phyloP scores from a whole-genome alignment of 805 yeast species.

The Yarrowia deformans region DNA sequence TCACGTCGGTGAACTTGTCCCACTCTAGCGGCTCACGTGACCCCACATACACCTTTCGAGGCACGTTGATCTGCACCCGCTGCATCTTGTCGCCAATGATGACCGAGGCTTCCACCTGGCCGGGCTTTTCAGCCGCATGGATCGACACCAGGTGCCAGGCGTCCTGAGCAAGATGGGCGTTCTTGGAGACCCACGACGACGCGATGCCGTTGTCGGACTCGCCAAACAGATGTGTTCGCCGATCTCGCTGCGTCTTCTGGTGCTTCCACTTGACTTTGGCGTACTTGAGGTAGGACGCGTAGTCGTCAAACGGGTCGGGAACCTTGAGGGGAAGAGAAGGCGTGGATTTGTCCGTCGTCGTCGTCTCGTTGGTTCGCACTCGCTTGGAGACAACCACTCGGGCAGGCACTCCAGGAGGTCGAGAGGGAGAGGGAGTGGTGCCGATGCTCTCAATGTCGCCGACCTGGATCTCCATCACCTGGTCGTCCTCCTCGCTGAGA shows the following conservation, averaged over 20 bases:
- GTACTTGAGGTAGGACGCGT: conserved; percentile 61
- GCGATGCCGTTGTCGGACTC: conserved; percentile 60
- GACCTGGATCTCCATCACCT: conserved; percentile 41
- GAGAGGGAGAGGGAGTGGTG: conserved; percentile 36
- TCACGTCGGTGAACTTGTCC: conserved; percentile 53
- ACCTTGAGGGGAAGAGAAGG: conserved; percentile 48
- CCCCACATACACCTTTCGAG: conserved; percentile 70
- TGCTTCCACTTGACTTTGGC: conserved; percentile 89
- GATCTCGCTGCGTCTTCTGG: conserved; percentile 72
- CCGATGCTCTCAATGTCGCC: conserved; percentile 83
- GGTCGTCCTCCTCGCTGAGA: conserved; percentile 26
- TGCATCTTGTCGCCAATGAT: conserved; percentile 76
- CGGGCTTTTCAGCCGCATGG: conserved; percentile 58
- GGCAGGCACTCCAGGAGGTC: conserved; percentile 21
- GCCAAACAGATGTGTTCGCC: conserved; percentile 84
- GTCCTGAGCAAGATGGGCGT: conserved; percentile 75
- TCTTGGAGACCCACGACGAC: conserved; percentile 75
- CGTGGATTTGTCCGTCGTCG: conserved; percentile 6
- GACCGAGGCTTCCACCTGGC: conserved; percentile 78
- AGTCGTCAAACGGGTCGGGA: conserved; percentile 52
- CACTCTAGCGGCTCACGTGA: conserved; percentile 57
- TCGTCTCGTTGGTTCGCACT: neutral
- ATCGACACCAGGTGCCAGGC: conserved; percentile 89
- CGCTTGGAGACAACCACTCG: conserved; percentile 5
- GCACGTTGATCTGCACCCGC: conserved; percentile 72